Evolutionary conservation across 352 stramenopile genomes (phyloP).

Genomic region (Phytopythium helicoides): DNA sequence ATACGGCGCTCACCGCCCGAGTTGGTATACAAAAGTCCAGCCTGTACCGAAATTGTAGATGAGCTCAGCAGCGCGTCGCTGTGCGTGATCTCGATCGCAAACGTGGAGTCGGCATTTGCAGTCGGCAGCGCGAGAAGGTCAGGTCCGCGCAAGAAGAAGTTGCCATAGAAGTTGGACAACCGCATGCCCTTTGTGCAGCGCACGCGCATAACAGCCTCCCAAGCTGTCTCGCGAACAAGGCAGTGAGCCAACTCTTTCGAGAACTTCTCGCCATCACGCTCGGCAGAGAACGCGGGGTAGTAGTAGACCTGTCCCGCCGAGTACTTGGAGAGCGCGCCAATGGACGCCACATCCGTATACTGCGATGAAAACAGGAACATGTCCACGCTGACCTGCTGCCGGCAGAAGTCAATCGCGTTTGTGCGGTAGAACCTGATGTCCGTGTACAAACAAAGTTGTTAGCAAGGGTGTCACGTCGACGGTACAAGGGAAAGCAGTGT

Average conservation of each 20-base stretch:
- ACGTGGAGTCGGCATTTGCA: slow-evolving; percentile 94
- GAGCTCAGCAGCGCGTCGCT: slow-evolving; percentile 95
- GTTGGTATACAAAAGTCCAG: slow-evolving; percentile 98
- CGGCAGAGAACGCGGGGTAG: slow-evolving; percentile 93
- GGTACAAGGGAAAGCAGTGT: slow-evolving; percentile 2
- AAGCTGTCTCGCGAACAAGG: slow-evolving; percentile 92
- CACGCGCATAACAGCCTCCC: slow-evolving; percentile 97
- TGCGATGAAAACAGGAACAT: slow-evolving; percentile 95
- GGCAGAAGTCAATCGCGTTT: slow-evolving; percentile 95
- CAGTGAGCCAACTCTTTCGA: slow-evolving; percentile 90
- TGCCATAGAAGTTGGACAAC: slow-evolving; percentile 98
- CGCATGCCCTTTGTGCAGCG: slow-evolving; percentile 97
- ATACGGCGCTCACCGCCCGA: slow-evolving; percentile 97
- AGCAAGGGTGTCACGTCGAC: not conserved
- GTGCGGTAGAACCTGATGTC: slow-evolving; percentile 86
- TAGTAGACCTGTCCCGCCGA: slow-evolving; percentile 97
- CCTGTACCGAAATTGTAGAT: slow-evolving; percentile 95
- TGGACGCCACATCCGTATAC: slow-evolving; percentile 96
- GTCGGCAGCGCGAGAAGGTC: slow-evolving; percentile 98
- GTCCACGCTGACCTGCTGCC: slow-evolving; percentile 99
- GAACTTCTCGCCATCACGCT: slow-evolving; percentile 93
- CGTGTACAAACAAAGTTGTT: not conserved
- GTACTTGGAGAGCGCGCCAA: slow-evolving; percentile 94
- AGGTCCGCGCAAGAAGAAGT: slow-evolving; percentile 97
- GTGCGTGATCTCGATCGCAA: slow-evolving; percentile 96